Base-by-base conservation (phyloP, 345 rosid species). In the Rhodomyrtus tomentosa region DNA sequence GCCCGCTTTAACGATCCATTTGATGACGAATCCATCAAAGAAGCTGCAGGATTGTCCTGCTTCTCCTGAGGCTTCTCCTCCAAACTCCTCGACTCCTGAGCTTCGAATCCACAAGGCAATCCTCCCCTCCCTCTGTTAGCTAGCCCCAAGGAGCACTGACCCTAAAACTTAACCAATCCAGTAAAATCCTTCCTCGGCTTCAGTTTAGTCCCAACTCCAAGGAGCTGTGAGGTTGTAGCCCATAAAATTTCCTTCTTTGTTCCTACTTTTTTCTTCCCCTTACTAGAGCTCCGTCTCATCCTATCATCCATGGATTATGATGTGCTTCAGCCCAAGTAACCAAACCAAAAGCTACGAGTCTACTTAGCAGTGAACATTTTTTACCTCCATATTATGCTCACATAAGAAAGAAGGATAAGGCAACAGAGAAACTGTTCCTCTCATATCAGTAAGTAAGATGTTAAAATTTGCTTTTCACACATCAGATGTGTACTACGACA, bases 21-120 rank as follows among this genome's bases (percentile, higher is more conserved):
- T 24, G 91, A 87, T 72, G 95, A 87, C 49, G 94, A 87, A 55
- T 92, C 98, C 95, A 94, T 94, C 80, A 50, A 81, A 83, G 82
- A 84, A 42, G 59, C 81, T 85, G 83, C 81, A 45, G 51, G 74
- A 68, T 18, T 81, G 84, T 85, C 86, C 68, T 52, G 54, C 32
- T 58, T 84, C 82, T 79, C 50, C 59, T 16, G 27, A 53, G 76
- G 55, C 79, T 82, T 74, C 74, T 81, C 86, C 88, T 82, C 86
- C 81, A 84, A 86, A 83, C 58, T 82, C 74, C 87, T 86, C 18
- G 82, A 86, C 40, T 88, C 84, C 88, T 83, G 38, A 88, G 87
- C 87, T 86, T 87, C 82, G 83, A 84, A 81, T 88, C 90, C 51
- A 80, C 83, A 22, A 83, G 83, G 68, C 85, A 86, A 83, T 82